Percentiles rank a stretch among this genome's conserved stretches.
phyloP scores from a whole-genome alignment of 306 rosid species.

The Pterocarpus santalinus region DNA sequence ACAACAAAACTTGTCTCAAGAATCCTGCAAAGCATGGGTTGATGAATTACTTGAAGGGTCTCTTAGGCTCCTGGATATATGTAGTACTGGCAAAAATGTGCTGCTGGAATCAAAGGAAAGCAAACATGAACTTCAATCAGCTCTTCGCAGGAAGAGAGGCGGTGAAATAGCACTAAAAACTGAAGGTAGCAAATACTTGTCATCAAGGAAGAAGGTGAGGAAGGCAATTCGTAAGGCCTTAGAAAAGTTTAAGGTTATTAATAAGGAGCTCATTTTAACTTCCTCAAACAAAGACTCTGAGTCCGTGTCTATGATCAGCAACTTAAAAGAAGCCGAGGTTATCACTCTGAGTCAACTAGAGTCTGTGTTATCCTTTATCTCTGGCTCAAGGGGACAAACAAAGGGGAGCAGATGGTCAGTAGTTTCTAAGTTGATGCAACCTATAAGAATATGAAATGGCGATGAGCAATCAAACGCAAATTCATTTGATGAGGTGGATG shows the following conservation, averaged over 20 bases:
- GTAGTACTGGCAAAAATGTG: conserved; percentile 38
- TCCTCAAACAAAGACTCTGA: conserved; percentile 24
- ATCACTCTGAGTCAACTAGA: conserved; percentile 33
- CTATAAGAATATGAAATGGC: conserved; percentile 38
- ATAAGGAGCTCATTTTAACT: conserved; percentile 8
- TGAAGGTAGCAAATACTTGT: conserved; percentile 43
- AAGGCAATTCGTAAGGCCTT: conserved; percentile 49
- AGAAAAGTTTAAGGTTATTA: conserved; percentile 11
- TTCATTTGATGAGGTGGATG: conserved; percentile 41
- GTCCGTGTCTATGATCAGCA: conserved; percentile 25
- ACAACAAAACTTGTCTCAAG: neutral
- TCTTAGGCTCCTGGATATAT: conserved; percentile 38
- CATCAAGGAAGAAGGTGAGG: conserved; percentile 45
- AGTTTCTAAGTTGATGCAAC: conserved; percentile 46
- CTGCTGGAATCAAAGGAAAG: conserved; percentile 42
- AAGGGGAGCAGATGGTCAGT: conserved; percentile 34
- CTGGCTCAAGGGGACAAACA: conserved; percentile 1
- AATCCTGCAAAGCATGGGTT: neutral
- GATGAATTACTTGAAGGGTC: conserved; percentile 34
- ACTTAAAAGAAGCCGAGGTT: conserved; percentile 44
- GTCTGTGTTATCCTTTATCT: conserved; percentile 23
- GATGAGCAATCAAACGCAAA: conserved; percentile 25
- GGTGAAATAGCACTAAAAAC: conserved; percentile 5
- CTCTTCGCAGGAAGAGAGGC: conserved; percentile 15
- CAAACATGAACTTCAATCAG: conserved; percentile 35